Evolutionary conservation across 306 rosid genomes (phyloP).

Genomic region (Casuarina cunninghamiana): DNA sequence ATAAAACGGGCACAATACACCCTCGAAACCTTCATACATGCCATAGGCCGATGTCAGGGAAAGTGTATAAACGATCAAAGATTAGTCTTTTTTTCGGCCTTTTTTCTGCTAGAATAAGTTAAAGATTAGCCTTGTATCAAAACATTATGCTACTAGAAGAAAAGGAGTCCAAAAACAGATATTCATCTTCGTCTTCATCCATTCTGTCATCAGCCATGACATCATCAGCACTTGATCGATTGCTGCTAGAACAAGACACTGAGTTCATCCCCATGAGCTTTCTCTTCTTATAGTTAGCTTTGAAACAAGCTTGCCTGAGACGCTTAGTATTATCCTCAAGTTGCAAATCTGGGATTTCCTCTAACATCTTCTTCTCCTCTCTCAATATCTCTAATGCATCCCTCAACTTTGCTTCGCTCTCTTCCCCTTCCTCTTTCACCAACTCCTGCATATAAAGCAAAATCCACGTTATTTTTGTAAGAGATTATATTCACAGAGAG

Average conservation of each 20-base stretch:
- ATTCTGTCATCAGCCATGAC: neutral
- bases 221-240: neutral
- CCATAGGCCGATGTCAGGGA: no score
- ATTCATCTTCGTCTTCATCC: neutral
- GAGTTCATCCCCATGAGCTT: slow-evolving; percentile 35
- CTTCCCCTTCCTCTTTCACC: slow-evolving; percentile 45
- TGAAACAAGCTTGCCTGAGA: slow-evolving; percentile 87
- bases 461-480: neutral
- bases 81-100: neutral
- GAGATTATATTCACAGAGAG: neutral
- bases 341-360: slow-evolving; percentile 71
- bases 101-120: neutral
- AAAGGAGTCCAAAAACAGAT: neutral
- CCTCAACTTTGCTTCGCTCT: slow-evolving; percentile 44
- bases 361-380: slow-evolving; percentile 72
- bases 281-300: slow-evolving; percentile 87
- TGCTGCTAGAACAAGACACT: neutral
- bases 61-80: neutral
- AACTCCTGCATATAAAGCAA: slow-evolving; percentile 42
- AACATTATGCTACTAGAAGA: neutral
- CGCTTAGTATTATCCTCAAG: slow-evolving; percentile 62
- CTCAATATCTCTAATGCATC: slow-evolving; percentile 55
- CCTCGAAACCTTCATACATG: no score
- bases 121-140: neutral
- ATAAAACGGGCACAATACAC: no score